These are phyloP conservation scores for Aciculosporium take DNA, from an alignment of 2,329 filamentous ascomycete genomes.

Conservation along the genomic window DNA sequence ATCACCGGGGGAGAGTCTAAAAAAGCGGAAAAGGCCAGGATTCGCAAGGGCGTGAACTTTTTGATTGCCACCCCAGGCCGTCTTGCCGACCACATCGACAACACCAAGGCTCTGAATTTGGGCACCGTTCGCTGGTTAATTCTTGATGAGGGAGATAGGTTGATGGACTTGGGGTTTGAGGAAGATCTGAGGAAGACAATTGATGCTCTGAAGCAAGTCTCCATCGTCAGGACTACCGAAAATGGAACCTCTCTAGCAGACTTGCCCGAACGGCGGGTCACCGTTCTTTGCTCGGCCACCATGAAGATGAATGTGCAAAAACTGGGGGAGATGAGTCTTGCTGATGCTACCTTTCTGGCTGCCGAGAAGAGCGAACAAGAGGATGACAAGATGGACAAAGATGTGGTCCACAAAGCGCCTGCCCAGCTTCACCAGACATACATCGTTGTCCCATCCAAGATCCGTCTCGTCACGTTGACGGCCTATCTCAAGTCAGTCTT, in stretches of 20 bases:
- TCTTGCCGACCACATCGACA: constrained; percentile 79
- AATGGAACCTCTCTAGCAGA: constrained; percentile 44
- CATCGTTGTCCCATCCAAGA: constrained; percentile 72
- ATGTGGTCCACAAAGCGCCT: constrained; percentile 60
- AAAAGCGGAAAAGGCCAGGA: constrained; percentile 75
- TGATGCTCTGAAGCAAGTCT: constrained; percentile 54
- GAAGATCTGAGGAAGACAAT: constrained; percentile 85
- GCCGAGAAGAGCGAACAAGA: constrained; percentile 43
- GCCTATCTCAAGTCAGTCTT: constrained; percentile 78
- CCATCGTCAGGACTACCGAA: constrained; percentile 42
- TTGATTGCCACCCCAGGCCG: constrained; percentile 88
- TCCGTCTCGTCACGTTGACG: constrained; percentile 76
- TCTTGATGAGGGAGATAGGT: constrained; percentile 87
- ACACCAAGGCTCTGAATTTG: constrained; percentile 79
- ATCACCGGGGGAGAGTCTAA: constrained; percentile 58
- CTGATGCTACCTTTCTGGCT: constrained; percentile 79
- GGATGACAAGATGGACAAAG: constrained; percentile 29
- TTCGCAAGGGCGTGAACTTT: constrained; percentile 91
- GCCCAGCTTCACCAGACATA: constrained; percentile 91
- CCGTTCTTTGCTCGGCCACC: constrained; percentile 87
- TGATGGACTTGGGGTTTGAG: constrained; percentile 97
- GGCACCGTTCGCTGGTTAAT: constrained; percentile 87
- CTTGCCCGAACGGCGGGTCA: constrained; percentile 64
- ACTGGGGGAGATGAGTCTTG: constrained; percentile 85
- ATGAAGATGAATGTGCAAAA: constrained; percentile 97